Conservation (phyloP, 2,329 filamentous ascomycete genomes). For the Apiospora arundinis region DNA sequence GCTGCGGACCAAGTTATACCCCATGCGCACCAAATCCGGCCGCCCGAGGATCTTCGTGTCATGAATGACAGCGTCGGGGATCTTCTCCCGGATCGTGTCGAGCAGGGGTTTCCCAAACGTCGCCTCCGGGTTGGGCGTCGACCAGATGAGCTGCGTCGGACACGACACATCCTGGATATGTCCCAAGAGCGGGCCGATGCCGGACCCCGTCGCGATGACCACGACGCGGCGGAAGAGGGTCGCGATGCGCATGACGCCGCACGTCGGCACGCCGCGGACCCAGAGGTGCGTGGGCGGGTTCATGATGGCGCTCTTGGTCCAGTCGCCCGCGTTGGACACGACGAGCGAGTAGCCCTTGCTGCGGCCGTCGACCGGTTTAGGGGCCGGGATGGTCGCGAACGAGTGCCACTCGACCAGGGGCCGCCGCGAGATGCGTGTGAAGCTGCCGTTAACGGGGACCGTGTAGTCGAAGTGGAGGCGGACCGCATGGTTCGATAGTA, state of each 20-base stretch:
- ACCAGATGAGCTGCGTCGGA: conserved; percentile 70
- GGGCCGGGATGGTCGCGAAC: conserved; percentile 74
- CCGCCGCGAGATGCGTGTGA: conserved; percentile 64
- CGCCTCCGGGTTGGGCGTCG: conserved; percentile 63
- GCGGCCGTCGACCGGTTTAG: conserved; percentile 42
- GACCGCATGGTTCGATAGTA: conserved; percentile 74
- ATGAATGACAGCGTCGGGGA: conserved; percentile 69
- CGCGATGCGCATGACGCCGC: conserved; percentile 71
- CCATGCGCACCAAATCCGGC: conserved; percentile 58
- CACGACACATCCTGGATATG: conserved; percentile 58
- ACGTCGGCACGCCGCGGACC: conserved; percentile 71
- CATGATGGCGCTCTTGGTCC: conserved; percentile 70
- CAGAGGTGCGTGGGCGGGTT: conserved; percentile 67
- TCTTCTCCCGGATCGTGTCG: conserved; percentile 59
- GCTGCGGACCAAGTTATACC: conserved; percentile 60
- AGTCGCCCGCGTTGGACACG: conserved; percentile 77
- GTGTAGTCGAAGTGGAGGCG: conserved; percentile 73
- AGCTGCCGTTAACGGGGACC: conserved; percentile 61
- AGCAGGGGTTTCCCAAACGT: conserved; percentile 68
- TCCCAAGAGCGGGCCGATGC: conserved; percentile 73
- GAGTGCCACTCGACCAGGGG: conserved; percentile 77
- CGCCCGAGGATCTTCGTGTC: conserved; percentile 67
- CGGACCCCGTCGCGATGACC: conserved; percentile 74
- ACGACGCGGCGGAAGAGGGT: conserved; percentile 70
- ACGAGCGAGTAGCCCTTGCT: conserved; percentile 69